Conservation (phyloP, 148 eudicot species). For the Chenopodium formosanum region DNA sequence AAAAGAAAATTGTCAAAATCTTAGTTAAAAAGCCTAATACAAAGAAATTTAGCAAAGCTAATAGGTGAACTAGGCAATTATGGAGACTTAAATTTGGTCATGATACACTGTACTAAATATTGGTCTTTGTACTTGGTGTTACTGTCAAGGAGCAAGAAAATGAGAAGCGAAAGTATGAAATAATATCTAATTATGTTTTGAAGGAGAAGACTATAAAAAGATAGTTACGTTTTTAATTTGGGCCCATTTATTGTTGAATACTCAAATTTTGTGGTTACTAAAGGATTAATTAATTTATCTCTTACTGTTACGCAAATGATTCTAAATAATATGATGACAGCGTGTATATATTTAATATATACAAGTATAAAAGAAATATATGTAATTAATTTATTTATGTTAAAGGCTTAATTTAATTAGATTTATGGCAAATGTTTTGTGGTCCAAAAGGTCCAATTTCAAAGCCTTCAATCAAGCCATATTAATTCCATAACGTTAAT, state of each 20-base stretch:
- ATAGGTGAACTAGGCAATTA: not conserved
- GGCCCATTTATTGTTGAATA: constrained; percentile 9
- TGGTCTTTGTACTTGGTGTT: not conserved
- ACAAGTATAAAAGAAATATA: too few species aligned
- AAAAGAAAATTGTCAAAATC: not conserved
- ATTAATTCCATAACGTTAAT: not conserved
- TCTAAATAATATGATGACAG: not conserved
- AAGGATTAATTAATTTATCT: not conserved
- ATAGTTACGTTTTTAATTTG: not conserved
- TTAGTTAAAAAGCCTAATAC: not conserved
- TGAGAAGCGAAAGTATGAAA: not conserved
- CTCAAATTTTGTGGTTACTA: not conserved
- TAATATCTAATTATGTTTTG: not conserved
- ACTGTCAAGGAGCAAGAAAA: constrained; percentile 2
- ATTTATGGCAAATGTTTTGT: not conserved
- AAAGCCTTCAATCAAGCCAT: constrained; percentile 10
- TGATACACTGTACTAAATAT: constrained; percentile 2
- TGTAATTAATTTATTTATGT: not conserved
- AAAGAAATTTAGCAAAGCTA: too few species aligned
- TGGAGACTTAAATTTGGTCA: not conserved
- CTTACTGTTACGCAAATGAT: not conserved
- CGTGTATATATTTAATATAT: too few species aligned
- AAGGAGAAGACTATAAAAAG: constrained; percentile 7
- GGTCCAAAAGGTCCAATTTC: constrained; percentile 2
- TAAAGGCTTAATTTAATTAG: not conserved